Evolutionary conservation across 1,284 basidiomycete species (phyloP), one percentile per base, ranked within the genome.

Genomic region (Tranzscheliella williamsii): DNA sequence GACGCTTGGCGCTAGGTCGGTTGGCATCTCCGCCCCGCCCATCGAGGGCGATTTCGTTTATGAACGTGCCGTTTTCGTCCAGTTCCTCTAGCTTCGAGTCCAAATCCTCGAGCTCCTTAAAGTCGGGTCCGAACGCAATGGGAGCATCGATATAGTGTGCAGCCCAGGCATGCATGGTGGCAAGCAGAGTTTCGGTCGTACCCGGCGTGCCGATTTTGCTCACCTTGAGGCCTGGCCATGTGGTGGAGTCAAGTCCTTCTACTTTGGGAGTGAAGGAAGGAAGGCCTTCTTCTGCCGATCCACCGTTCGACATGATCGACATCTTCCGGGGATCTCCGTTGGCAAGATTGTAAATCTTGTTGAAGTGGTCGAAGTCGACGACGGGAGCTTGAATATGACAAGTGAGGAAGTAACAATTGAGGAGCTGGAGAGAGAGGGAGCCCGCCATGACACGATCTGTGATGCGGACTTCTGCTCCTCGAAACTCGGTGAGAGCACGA

Each of bases 251-350:
- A 18, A 61, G 32, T 7, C 60, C 60, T 27, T 48, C 36, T 0
- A 52, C 45, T 4, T 33, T 27, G 9, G 53, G 60, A 27, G 57
- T 43, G 36, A 32, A 24, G 17, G 60, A 63, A n/a, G 60, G 53
- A 5, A 63, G 38, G 9, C 51, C 50, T 29, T 65, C 51, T 5
- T 52, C 61, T 9, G 26, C 50, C 15, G 58, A 60, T 1, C 65
- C 65, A 4, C 71, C 71, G 34, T 74, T 74, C 24, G 61, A 43
- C 67, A 72, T 73, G 50, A 66, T 56, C 9, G 66, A 56, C 73
- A 76, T 76, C 26, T 70, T 50, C 18, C 62, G 41, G 0, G 58
- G 40, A 27, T 75, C 61, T 24, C 73, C 73, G 29, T 67, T 64
- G n/a, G 73, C 46, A 16, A 37, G 23, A 33, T 76, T 76, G 54